These are phyloP conservation scores for Takashimella koratensis DNA, from an alignment of 1,284 basidiomycete genomes.

Conservation along the genomic window DNA sequence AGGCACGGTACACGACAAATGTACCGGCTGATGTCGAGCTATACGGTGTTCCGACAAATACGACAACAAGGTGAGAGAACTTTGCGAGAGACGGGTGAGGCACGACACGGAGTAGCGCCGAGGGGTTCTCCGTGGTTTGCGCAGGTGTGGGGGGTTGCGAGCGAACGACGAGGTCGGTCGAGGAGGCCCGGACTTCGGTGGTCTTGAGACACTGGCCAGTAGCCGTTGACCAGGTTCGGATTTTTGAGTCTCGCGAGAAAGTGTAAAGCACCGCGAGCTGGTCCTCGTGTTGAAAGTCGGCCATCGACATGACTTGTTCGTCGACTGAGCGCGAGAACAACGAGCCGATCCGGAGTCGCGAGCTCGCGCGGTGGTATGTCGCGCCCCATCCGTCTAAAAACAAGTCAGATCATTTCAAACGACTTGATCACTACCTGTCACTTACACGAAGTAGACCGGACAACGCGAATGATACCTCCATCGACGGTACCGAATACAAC, in stretches of 20 bases:
- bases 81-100: constrained; percentile 32
- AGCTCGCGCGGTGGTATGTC: constrained; percentile 33
- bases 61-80: constrained; percentile 43
- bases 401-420: constrained; percentile 8
- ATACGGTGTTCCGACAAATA: constrained; percentile 41
- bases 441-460: constrained; percentile 27
- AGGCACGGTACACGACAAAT: constrained; percentile 45
- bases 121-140: neutral
- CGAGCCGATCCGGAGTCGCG: constrained; percentile 33
- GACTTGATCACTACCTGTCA: no score
- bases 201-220: constrained; percentile 44
- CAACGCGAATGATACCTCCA: constrained; percentile 66
- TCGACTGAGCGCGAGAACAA: constrained; percentile 36
- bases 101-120: constrained; percentile 39
- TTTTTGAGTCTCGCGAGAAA: constrained; percentile 77
- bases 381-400: constrained; percentile 31
- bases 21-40: constrained; percentile 34
- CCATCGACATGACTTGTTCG: constrained; percentile 38
- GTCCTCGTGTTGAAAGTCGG: constrained; percentile 23
- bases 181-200: constrained; percentile 36
- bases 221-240: constrained; percentile 65
- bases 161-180: constrained; percentile 22
- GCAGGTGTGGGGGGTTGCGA: constrained; percentile 12
- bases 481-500: constrained; percentile 64
- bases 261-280: constrained; percentile 72